Evolutionary conservation across 202 grass and related monocot genomes (phyloP), one percentile per base, ranked within the genome.

Genomic region (Alloteropsis angusta): DNA sequence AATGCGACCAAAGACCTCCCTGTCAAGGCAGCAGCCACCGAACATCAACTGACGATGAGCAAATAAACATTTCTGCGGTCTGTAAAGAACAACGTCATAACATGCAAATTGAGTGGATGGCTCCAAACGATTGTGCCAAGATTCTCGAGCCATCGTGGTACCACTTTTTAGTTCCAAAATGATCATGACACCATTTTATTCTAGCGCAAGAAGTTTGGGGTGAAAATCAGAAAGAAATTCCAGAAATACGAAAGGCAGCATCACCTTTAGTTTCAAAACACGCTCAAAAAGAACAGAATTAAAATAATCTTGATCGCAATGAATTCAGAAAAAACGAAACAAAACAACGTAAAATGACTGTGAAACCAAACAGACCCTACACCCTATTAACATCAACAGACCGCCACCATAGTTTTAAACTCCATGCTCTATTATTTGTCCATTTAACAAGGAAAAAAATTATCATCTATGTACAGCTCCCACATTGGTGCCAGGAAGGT

Each of bases 401-500:
- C 46, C 21, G 68, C 32, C 30, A 77, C 14, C 19, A 45, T 26
- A 49, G n/a, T 34, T 38, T 84, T 70, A 61, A 89, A 82, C 78
- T 80, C 42, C 77, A 80, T 72, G 30, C 60, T 85, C 66, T 89
- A 78, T 89, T 73, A 82, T 81, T 57, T 77, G 52, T 85, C 66
- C 16, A 85, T 85, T 85, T 68, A 62, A 75, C 22, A 45, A 69
- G 17, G 3, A 80, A 58, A 80, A 80, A 65, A 76, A 78, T 60
- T 85, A 74, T 73, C 77, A 85, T 89, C 73, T 89, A 89, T 89
- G 72, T 89, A 89, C 87, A 89, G 53, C 71, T 85, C 50, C 67
- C 78, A 77, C 49, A 42, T 25, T 59, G 82, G 50, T 41, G 59
- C 47, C 86, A 72, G 58, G 72, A 88, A 85, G 57, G 52, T 39